These are phyloP conservation scores for Fusarium odoratissimum DNA, from an alignment of 2,329 filamentous ascomycete species.

Conservation along the genomic window DNA sequence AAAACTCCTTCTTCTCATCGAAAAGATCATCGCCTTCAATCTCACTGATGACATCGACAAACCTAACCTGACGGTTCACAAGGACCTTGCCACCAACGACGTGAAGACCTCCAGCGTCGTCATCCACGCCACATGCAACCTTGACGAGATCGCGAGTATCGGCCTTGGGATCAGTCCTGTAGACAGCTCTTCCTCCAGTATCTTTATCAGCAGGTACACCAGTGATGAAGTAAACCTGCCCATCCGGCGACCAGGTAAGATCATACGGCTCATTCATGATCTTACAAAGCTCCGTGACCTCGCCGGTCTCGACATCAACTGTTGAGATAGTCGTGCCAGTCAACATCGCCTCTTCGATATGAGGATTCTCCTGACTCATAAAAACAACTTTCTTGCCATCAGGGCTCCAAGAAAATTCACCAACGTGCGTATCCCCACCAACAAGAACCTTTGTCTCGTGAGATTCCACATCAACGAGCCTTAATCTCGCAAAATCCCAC, in stretches of 20 bases:
- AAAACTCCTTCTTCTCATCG: slow-evolving; percentile 4
- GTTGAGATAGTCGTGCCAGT: slow-evolving; percentile 21
- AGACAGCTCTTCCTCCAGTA: slow-evolving; percentile 20
- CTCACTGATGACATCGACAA: slow-evolving; percentile 14
- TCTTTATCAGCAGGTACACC: slow-evolving; percentile 9
- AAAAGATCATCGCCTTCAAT: slow-evolving; percentile 21
- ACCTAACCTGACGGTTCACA: slow-evolving; percentile 4
- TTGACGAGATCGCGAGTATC: neutral
- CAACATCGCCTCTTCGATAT: slow-evolving; percentile 26
- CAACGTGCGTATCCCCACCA: slow-evolving; percentile 13
- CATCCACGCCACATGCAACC: slow-evolving; percentile 24
- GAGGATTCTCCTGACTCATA: slow-evolving; percentile 5
- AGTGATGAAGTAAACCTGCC: slow-evolving; percentile 30
- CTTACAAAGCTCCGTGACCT: slow-evolving; percentile 9
- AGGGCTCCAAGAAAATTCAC: slow-evolving; percentile 30
- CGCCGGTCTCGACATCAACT: slow-evolving; percentile 13
- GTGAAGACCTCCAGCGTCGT: slow-evolving; percentile 22
- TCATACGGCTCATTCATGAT: slow-evolving; percentile 3
- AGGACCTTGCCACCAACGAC: slow-evolving; percentile 16
- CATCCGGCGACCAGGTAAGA: slow-evolving; percentile 30
- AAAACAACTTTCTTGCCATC: slow-evolving; percentile 30
- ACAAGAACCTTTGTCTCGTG: slow-evolving; percentile 29
- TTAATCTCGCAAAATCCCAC: slow-evolving; percentile 49
- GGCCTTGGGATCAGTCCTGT: slow-evolving; percentile 4
- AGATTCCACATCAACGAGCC: slow-evolving; percentile 47